These are phyloP conservation scores for Neonectria punicea DNA, from an alignment of 2,329 filamentous ascomycete species.

Conservation along the genomic window DNA sequence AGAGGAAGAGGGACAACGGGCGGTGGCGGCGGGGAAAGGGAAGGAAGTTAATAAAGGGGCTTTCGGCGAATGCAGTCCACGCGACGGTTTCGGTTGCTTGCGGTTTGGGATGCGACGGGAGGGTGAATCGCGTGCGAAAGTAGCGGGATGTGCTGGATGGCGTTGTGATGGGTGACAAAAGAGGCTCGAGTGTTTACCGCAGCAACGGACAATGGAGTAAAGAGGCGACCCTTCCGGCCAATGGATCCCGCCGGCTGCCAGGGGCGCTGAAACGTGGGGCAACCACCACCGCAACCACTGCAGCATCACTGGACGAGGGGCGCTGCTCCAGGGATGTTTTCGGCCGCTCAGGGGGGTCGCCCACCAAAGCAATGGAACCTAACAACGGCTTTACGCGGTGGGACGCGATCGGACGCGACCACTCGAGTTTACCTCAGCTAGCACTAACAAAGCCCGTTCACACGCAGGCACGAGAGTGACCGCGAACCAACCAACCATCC, in stretches of 20 bases:
- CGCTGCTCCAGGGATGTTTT: conserved; percentile 8
- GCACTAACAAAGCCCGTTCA: conserved; percentile 5
- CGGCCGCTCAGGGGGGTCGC: background rate
- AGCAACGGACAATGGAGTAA: conserved; percentile 41
- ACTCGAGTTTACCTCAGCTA: conserved; percentile 4
- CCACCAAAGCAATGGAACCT: conserved; percentile 20
- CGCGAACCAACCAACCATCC: conserved; percentile 30
- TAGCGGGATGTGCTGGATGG: conserved; percentile 30
- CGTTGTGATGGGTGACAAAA: conserved; percentile 19
- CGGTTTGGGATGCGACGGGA: conserved; percentile 10
- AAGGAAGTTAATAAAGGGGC: conserved; percentile 3
- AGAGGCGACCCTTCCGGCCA: conserved; percentile 26
- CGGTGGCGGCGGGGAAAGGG: conserved; percentile 21
- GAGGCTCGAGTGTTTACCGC: conserved; percentile 44
- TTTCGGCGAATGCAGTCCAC: conserved; percentile 4
- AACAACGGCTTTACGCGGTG: conserved; percentile 51
- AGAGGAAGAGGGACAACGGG: conserved; percentile 19
- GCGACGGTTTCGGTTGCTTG: conserved; percentile 11
- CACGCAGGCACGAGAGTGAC: conserved; percentile 12
- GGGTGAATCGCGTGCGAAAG: background rate
- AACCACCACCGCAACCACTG: conserved; percentile 13
- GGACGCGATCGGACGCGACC: conserved; percentile 34
- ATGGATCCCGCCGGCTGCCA: conserved; percentile 27
- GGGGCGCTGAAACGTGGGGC: conserved; percentile 38
- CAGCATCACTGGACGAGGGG: conserved; percentile 11